These are phyloP conservation scores for Gossypium herbaceum DNA, from an alignment of 345 rosid genomes.

Conservation along the genomic window DNA sequence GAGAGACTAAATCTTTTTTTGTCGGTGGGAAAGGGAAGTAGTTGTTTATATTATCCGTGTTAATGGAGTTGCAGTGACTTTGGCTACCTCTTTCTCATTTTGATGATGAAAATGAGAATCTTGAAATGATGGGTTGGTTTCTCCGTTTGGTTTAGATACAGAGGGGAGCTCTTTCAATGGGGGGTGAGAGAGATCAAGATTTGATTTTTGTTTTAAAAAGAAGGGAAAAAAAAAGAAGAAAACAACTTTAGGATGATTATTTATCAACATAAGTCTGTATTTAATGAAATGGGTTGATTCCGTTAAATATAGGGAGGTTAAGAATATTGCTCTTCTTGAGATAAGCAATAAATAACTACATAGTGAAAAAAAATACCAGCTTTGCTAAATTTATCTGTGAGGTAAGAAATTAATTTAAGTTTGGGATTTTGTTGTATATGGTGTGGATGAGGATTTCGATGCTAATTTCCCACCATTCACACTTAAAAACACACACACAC, in stretches of 20 bases:
- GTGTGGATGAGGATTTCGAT: background rate
- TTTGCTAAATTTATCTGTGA: background rate
- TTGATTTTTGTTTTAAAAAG: background rate
- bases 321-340: background rate
- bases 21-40: background rate
- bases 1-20: too few species aligned
- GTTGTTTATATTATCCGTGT: background rate
- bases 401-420: background rate
- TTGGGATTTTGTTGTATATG: background rate
- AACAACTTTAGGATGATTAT: conserved; percentile 9
- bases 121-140: background rate
- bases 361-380: background rate
- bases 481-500: too few species aligned
- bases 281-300: background rate
- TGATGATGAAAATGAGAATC: background rate
- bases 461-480: background rate
- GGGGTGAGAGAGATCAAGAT: background rate
- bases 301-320: background rate
- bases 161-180: background rate
- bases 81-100: background rate
- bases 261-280: conserved; percentile 11
- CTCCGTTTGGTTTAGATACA: conserved; percentile 4
- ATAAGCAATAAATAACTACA: background rate
- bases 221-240: background rate
- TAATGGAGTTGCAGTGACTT: background rate